Evolutionary conservation across 768 basidiomycete species (phyloP).

Genomic region (Mycena chlorophos): DNA sequence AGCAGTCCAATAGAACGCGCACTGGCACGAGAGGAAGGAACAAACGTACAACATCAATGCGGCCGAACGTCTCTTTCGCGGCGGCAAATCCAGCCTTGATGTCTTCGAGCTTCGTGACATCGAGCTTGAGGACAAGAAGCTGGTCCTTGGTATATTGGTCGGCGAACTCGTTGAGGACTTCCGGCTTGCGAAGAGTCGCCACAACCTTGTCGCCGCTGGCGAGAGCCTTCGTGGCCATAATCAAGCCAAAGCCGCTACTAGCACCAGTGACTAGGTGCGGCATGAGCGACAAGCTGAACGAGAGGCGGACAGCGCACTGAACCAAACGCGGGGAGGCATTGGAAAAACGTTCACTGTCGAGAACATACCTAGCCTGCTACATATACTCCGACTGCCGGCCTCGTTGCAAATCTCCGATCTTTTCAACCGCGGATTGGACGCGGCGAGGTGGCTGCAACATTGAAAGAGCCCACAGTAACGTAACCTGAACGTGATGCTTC

Average conservation of each 20-base stretch:
- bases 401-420: too few species aligned
- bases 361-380: too few species aligned
- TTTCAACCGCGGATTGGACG: too few species aligned
- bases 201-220: slow-evolving; percentile 26
- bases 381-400: too few species aligned
- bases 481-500: too few species aligned
- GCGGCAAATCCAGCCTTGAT: slow-evolving; percentile 36
- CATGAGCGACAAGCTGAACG: neutral
- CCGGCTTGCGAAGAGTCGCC: slow-evolving; percentile 44
- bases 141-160: slow-evolving; percentile 29
- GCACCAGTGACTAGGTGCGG: slow-evolving; percentile 15
- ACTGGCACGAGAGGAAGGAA: neutral
- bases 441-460: too few species aligned
- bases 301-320: slow-evolving; percentile 5
- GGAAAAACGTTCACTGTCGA: too few species aligned
- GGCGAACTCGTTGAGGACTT: slow-evolving; percentile 30
- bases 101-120: slow-evolving; percentile 36
- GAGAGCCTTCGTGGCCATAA: slow-evolving; percentile 20
- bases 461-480: too few species aligned
- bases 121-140: slow-evolving; percentile 40
- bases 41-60: slow-evolving; percentile 38
- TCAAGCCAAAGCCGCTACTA: slow-evolving; percentile 20
- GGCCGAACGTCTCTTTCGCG: slow-evolving; percentile 38
- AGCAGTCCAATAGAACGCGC: too few species aligned
- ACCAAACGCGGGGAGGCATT: slow-evolving; percentile 20